Percentiles rank a stretch among this genome's conserved stretches.
Evolutionary conservation across 2,329 filamentous ascomycete species (phyloP).

Genomic region (Aspergillus amoenus): DNA sequence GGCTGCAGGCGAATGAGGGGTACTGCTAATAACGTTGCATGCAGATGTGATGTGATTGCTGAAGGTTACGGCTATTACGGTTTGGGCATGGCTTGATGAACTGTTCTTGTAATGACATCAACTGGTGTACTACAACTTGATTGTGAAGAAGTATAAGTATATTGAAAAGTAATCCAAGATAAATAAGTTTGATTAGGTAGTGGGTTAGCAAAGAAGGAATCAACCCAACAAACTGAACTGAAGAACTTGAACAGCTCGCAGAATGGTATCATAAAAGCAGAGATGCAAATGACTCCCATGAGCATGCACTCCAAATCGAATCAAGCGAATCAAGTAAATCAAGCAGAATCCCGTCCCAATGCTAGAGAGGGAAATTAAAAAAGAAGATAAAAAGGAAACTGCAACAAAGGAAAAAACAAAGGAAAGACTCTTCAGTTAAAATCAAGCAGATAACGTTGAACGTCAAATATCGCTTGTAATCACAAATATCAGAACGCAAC

Average conservation of each 20-base stretch:
- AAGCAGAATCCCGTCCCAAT: conserved; percentile 26
- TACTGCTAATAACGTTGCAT: conserved; percentile 8
- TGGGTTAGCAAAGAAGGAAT: conserved; percentile 23
- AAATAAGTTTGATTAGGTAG: conserved; percentile 16
- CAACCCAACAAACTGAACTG: conserved; percentile 14
- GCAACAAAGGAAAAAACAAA: conserved; percentile 17
- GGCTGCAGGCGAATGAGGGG: not conserved
- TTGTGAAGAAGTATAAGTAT: too few relatives aligned
- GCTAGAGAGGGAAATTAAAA: conserved; percentile 15
- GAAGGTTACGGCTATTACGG: not conserved
- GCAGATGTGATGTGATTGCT: conserved; percentile 1
- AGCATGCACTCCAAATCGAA: conserved; percentile 19
- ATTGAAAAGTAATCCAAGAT: conserved; percentile 1
- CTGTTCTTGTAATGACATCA: not conserved
- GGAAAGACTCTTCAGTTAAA: conserved; percentile 21
- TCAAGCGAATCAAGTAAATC: not conserved
- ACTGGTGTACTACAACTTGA: not conserved
- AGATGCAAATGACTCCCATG: conserved; percentile 27
- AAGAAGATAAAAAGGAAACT: conserved; percentile 1
- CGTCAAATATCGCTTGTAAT: conserved; percentile 5
- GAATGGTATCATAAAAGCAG: conserved; percentile 40
- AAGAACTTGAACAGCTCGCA: conserved; percentile 20
- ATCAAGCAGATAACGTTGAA: conserved; percentile 19
- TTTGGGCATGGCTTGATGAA: not conserved
- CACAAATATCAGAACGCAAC: conserved; percentile 19